Evolutionary conservation across 2,329 filamentous ascomycete species (phyloP), one percentile per base, ranked within the genome.

Genomic region (Aspergillus floridensis): DNA sequence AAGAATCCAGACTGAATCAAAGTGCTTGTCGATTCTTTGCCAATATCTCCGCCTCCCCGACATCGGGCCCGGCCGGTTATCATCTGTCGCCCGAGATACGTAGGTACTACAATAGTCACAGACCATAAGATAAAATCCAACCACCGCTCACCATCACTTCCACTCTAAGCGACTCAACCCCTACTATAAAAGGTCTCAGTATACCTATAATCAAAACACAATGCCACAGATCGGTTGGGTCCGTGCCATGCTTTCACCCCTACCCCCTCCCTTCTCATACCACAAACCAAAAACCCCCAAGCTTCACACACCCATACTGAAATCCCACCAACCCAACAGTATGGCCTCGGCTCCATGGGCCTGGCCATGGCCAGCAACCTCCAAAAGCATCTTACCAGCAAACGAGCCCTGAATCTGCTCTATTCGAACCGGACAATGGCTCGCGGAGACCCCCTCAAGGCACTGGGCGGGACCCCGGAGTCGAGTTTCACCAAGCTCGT

Each of bases 291-390:
- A n/a, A 32, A 7, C 12, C 41, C 5, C 14, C 16, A 11, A 5
- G 12, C 6, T 16, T 38, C 31, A 19, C 24, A 26, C 50, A 47
- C 46, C 58, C 24, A 26, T 52, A 44, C 46, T 59, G 47, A 54
- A 29, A 11, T 5, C 26, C 26, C 4, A 4, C 57, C 4, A 31
- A 8, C 35, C 7, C 19, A 48, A 22, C 57, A 76, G 73, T 76
- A 75, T 66, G 77, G 77, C 61, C 75, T 79, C 53, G 77, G 77
- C 44, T 79, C 77, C 35, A 79, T 79, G 77, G 77, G 77, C 61
- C 73, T 76, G 16, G 74, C 73, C 63, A 79, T 79, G 77, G 76
- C 77, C 57, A 70, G 67, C 49, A 79, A 79, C 57, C 70, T 79
- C 7, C 76, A 79, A 67, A 72, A 70, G 21, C 76, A 78, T 57